phyloP scores from a whole-genome alignment of 495 filamentous ascomycete genomes.

The Aspergillus incahuasiensis region DNA sequence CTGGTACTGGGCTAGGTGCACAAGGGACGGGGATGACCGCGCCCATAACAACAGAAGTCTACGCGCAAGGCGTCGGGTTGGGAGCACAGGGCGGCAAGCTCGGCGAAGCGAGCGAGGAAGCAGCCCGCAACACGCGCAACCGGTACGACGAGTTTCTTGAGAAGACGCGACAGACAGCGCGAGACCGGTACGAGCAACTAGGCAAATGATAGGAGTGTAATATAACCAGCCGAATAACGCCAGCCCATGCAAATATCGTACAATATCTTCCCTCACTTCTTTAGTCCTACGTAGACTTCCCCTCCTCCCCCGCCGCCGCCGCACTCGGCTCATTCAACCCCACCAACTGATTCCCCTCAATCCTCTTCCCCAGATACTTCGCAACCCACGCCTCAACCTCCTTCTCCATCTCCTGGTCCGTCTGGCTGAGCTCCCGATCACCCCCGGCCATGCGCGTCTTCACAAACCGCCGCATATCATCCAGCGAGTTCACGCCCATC shows the following conservation, averaged over 20 bases:
- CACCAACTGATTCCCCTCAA: conserved; percentile 34
- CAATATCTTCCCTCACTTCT: not conserved
- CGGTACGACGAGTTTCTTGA: conserved; percentile 71
- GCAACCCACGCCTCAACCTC: conserved; percentile 70
- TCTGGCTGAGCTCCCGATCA: conserved; percentile 28
- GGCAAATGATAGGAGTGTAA: not conserved
- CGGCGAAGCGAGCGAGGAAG: conserved; percentile 80
- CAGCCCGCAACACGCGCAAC: conserved; percentile 63
- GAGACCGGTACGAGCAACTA: conserved; percentile 71
- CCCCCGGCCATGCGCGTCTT: conserved; percentile 35
- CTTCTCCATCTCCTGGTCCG: conserved; percentile 55
- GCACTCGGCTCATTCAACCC: conserved; percentile 14
- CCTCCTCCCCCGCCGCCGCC: conserved; percentile 14
- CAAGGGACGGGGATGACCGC: conserved; percentile 72
- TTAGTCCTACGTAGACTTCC: conserved; percentile 5
- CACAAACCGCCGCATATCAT: conserved; percentile 59
- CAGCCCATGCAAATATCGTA: not conserved
- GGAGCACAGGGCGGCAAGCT: conserved; percentile 79
- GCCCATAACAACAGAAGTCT: conserved; percentile 73
- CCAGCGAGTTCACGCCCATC: conserved; percentile 64
- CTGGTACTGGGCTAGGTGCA: conserved; percentile 75
- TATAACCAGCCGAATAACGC: not conserved
- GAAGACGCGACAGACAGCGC: conserved; percentile 73
- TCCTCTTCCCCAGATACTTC: conserved; percentile 54
- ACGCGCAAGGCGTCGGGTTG: conserved; percentile 77